These are phyloP conservation scores for Baeospora myosura DNA, from an alignment of 1,284 basidiomycete genomes.

Conservation along the genomic window DNA sequence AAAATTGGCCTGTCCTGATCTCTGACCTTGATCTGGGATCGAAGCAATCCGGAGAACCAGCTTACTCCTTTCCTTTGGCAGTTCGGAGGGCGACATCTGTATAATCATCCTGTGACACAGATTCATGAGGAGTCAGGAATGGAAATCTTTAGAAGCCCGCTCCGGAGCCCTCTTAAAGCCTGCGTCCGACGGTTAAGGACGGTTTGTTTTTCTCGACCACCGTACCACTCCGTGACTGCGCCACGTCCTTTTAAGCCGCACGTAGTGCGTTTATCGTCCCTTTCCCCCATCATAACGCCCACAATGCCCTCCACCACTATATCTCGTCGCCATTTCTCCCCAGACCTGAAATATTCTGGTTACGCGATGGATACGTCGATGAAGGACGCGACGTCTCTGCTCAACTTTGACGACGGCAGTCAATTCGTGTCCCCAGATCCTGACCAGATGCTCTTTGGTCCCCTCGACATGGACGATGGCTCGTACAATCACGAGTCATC, in stretches of 20 bases:
- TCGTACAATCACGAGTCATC: slow-evolving; percentile 23
- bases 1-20: no score
- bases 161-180: slow-evolving; percentile 33
- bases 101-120: background rate
- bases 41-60: no score
- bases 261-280: slow-evolving; percentile 17
- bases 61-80: no score
- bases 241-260: background rate
- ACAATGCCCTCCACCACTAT: slow-evolving; percentile 34
- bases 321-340: slow-evolving; percentile 24
- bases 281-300: slow-evolving; percentile 16
- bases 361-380: slow-evolving; percentile 30
- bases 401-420: slow-evolving; percentile 35
- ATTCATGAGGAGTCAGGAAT: slow-evolving; percentile 19
- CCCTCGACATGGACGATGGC: slow-evolving; percentile 57
- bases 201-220: slow-evolving; percentile 14
- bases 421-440: slow-evolving; percentile 30
- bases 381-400: slow-evolving; percentile 31
- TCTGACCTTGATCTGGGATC: no score
- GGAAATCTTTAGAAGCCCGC: slow-evolving; percentile 23
- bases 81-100: background rate
- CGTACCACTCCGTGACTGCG: slow-evolving; percentile 9
- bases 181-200: slow-evolving; percentile 19
- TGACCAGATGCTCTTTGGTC: slow-evolving; percentile 57
- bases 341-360: slow-evolving; percentile 19